phyloP scores from a whole-genome alignment of 768 basidiomycete species.

The Exsudoporus frostii region DNA sequence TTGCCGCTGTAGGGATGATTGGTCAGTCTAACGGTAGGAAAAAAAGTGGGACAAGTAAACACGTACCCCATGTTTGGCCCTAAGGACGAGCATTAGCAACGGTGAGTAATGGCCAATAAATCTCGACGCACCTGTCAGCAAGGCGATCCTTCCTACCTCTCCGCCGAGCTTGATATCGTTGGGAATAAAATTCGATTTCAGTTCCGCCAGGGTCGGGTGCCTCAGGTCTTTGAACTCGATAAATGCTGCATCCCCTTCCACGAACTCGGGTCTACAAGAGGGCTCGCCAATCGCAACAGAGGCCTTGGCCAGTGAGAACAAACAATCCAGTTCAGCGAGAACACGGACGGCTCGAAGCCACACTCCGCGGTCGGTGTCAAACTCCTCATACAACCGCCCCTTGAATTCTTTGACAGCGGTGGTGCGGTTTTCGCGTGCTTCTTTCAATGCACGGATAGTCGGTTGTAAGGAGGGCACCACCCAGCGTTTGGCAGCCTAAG shows the following conservation, averaged over 20 bases:
- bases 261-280: constrained; percentile 85
- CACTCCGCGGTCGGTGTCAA: constrained; percentile 72
- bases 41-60: not conserved
- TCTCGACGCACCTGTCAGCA: constrained; percentile 71
- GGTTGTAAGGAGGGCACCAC: constrained; percentile 67
- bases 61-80: constrained; percentile 88
- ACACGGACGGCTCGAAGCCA: constrained; percentile 86
- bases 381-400: constrained; percentile 71
- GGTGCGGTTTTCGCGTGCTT: constrained; percentile 86
- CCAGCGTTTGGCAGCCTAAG: constrained; percentile 72
- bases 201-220: constrained; percentile 75
- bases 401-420: constrained; percentile 82
- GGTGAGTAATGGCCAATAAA: not conserved
- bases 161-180: constrained; percentile 89
- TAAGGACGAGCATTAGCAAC: constrained; percentile 22
- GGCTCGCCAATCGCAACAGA: constrained; percentile 91
- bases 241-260: constrained; percentile 75
- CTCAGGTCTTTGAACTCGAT: constrained; percentile 87
- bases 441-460: constrained; percentile 81
- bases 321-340: constrained; percentile 93
- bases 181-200: constrained; percentile 84
- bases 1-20: constrained; percentile 53
- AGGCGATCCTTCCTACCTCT: constrained; percentile 66
- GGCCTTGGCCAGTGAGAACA: constrained; percentile 87
- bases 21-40: not conserved